These are phyloP conservation scores for Iris pallida DNA, from an alignment of 116 monocot genomes.

Conservation along the genomic window DNA sequence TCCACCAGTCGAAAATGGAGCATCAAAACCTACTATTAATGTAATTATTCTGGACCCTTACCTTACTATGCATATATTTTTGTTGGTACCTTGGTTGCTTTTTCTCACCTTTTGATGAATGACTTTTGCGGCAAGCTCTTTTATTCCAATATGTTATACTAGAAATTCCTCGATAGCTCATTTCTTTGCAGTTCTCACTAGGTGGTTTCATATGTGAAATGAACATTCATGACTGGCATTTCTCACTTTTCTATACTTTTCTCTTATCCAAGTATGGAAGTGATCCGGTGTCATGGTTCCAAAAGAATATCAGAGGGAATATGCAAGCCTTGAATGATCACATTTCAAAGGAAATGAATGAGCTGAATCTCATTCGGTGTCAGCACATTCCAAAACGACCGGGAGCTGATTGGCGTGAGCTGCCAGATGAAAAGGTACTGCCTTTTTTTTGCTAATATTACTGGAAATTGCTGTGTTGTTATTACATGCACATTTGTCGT, in stretches of 20 bases:
- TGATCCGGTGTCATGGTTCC: conserved; percentile 76
- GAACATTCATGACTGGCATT: not conserved
- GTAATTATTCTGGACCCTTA: conserved; percentile 24
- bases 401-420: conserved; percentile 85
- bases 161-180: not conserved
- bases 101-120: not conserved
- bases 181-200: not conserved
- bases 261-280: conserved; percentile 47
- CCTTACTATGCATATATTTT: not conserved
- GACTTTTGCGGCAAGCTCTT: not conserved
- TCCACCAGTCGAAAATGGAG: conserved; percentile 67
- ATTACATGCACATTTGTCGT: not conserved
- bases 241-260: not conserved
- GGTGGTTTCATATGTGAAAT: not conserved
- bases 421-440: conserved; percentile 78
- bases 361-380: conserved; percentile 78
- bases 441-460: not conserved
- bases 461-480: not conserved
- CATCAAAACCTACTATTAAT: conserved; percentile 50
- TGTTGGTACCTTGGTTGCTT: not conserved
- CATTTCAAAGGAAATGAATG: conserved; percentile 94
- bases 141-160: not conserved
- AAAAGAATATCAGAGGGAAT: conserved; percentile 70
- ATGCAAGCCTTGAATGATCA: conserved; percentile 52
- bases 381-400: conserved; percentile 69